These are phyloP conservation scores for Salvia hispanica DNA, from an alignment of 257 asterid species.

Conservation along the genomic window DNA sequence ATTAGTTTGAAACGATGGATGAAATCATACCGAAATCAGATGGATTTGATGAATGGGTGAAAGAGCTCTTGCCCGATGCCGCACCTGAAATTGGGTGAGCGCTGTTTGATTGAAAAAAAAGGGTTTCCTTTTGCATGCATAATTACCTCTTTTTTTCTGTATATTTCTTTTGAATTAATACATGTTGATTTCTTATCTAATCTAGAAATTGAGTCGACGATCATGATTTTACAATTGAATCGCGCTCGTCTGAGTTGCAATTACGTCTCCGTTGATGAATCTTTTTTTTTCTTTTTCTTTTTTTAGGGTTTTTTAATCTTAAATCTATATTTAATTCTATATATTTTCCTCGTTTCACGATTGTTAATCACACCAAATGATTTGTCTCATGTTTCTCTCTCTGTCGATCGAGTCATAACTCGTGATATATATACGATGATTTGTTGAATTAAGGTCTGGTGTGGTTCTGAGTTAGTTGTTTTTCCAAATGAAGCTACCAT, in stretches of 20 bases:
- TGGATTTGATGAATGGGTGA: slow-evolving; percentile 37
- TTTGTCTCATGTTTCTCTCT: too few relatives aligned
- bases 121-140: slow-evolving; percentile 16
- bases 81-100: slow-evolving; percentile 36
- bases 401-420: not conserved
- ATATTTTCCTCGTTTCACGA: not conserved
- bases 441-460: not conserved
- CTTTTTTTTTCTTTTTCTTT: too few relatives aligned
- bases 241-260: not conserved
- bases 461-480: not conserved
- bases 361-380: not conserved
- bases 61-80: slow-evolving; percentile 34
- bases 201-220: not conserved
- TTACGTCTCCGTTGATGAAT: not conserved
- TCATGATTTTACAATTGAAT: not conserved
- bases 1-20: slow-evolving; percentile 29
- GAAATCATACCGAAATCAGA: slow-evolving; percentile 18
- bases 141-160: not conserved
- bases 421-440: not conserved
- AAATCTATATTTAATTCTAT: not conserved
- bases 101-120: not conserved
- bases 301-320: not conserved
- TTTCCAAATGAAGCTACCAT: not conserved
- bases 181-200: slow-evolving; percentile 2
- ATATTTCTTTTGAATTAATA: not conserved